Percentiles rank a stretch among this genome's conserved stretches.
Conservation (phyloP, 129 eudicot species). For the Flaveria brownii region DNA sequence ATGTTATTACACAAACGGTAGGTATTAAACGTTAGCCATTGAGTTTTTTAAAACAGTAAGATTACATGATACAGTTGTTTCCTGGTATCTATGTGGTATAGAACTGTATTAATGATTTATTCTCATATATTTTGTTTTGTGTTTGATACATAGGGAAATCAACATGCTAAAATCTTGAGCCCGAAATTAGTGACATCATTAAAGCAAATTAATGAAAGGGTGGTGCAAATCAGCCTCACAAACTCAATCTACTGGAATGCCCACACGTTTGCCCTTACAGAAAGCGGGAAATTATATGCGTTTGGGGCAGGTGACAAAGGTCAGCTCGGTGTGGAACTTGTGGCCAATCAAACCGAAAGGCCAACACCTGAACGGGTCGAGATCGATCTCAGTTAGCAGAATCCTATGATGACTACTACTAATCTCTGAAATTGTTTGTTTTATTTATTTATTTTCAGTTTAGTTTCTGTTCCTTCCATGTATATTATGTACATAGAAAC, state of each 20-base stretch:
- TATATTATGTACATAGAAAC: conserved; percentile 42
- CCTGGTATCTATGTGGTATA: no score
- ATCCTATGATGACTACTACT: conserved; percentile 17
- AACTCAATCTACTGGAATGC: conserved; percentile 85
- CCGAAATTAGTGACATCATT: conserved; percentile 77
- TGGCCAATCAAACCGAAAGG: conserved; percentile 62
- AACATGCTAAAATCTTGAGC: conserved; percentile 69
- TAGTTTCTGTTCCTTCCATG: conserved; percentile 34
- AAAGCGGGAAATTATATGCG: conserved; percentile 70
- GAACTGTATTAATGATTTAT: neutral
- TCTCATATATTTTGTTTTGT: neutral
- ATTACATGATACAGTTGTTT: conserved; percentile 1
- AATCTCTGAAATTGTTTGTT: conserved; percentile 29
- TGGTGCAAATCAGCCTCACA: conserved; percentile 83
- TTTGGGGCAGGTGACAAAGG: conserved; percentile 96
- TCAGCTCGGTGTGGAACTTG: conserved; percentile 75
- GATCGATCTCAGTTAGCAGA: conserved; percentile 60
- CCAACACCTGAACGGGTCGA: conserved; percentile 67
- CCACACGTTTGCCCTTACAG: conserved; percentile 87
- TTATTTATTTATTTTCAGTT: conserved; percentile 24
- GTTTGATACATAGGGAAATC: conserved; percentile 47
- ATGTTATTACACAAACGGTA: no score
- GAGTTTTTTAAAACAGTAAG: no score
- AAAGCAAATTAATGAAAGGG: conserved; percentile 63
- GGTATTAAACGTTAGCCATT: no score